Percentiles rank a stretch among this genome's conserved stretches.
Evolutionary conservation across 768 basidiomycete species (phyloP).

Genomic region (Panus rudis): DNA sequence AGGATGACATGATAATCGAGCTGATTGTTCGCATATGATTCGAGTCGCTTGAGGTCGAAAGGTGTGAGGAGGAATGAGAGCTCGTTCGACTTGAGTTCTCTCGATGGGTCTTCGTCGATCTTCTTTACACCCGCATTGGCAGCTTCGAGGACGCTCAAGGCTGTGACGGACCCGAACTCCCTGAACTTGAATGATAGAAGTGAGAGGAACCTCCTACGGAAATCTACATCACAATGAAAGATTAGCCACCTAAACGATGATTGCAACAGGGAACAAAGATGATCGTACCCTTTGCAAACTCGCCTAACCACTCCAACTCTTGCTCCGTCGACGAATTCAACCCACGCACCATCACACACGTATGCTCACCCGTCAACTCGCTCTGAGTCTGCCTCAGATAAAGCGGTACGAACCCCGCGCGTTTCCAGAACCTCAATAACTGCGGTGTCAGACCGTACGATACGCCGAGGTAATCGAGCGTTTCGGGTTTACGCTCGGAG

Average conservation of each 20-base stretch:
- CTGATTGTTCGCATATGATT: conserved; percentile 93
- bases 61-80: conserved; percentile 67
- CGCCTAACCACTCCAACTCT: conserved; percentile 77
- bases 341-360: conserved; percentile 90
- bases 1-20: conserved; percentile 95
- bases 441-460: conserved; percentile 90
- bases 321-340: conserved; percentile 58
- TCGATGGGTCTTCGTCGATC: conserved; percentile 31
- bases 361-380: conserved; percentile 94
- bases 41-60: conserved; percentile 92
- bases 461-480: conserved; percentile 90
- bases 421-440: conserved; percentile 94
- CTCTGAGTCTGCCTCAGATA: conserved; percentile 92
- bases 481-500: conserved; percentile 84
- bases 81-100: conserved; percentile 39
- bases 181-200: conserved; percentile 92
- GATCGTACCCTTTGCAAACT: conserved; percentile 74
- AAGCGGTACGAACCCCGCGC: conserved; percentile 83
- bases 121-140: conserved; percentile 55
- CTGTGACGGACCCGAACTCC: conserved; percentile 84
- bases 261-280: background rate
- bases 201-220: conserved; percentile 82
- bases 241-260: background rate
- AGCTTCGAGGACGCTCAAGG: conserved; percentile 84
- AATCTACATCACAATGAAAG: conserved; percentile 51